phyloP scores from a whole-genome alignment of 108 stramenopile genomes.

The Cyclotella atomus region DNA sequence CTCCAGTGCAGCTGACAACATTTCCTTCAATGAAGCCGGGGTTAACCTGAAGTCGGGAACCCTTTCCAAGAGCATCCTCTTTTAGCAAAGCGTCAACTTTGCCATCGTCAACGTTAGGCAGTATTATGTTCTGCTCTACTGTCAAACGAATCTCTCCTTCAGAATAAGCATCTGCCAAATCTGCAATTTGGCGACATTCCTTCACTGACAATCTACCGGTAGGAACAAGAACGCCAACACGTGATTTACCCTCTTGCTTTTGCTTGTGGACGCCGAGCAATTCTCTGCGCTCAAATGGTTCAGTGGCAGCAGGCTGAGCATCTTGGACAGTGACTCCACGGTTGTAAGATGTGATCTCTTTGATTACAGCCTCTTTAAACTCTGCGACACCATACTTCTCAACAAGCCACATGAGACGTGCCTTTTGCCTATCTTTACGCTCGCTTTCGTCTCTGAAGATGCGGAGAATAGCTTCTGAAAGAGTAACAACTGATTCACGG shows the following conservation, averaged over 20 bases:
- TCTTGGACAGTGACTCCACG: conserved; percentile 69
- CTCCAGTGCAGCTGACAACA: conserved; percentile 93
- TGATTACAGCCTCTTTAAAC: conserved; percentile 72
- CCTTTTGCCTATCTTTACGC: conserved; percentile 88
- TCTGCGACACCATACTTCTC: conserved; percentile 89
- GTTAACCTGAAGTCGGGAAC: conserved; percentile 62
- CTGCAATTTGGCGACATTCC: conserved; percentile 82
- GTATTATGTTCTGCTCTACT: conserved; percentile 93
- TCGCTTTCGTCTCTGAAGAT: conserved; percentile 91
- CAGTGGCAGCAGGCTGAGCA: conserved; percentile 61
- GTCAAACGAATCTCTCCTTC: conserved; percentile 92
- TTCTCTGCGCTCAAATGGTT: conserved; percentile 77
- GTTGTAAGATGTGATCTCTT: conserved; percentile 74
- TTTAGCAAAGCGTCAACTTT: conserved; percentile 66
- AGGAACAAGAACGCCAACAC: conserved; percentile 90
- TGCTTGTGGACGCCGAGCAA: conserved; percentile 91
- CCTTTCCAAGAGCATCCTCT: conserved; percentile 61
- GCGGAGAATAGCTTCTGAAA: conserved; percentile 83
- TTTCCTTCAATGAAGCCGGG: conserved; percentile 86
- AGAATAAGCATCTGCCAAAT: conserved; percentile 88
- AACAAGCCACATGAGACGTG: conserved; percentile 93
- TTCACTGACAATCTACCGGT: conserved; percentile 79
- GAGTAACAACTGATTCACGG: conserved; percentile 73
- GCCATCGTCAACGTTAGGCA: conserved; percentile 88
- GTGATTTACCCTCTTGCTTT: conserved; percentile 80